Percentiles rank a stretch among this genome's conserved stretches.
phyloP scores from a whole-genome alignment of 345 rosid genomes.

The Citrus glauca region DNA sequence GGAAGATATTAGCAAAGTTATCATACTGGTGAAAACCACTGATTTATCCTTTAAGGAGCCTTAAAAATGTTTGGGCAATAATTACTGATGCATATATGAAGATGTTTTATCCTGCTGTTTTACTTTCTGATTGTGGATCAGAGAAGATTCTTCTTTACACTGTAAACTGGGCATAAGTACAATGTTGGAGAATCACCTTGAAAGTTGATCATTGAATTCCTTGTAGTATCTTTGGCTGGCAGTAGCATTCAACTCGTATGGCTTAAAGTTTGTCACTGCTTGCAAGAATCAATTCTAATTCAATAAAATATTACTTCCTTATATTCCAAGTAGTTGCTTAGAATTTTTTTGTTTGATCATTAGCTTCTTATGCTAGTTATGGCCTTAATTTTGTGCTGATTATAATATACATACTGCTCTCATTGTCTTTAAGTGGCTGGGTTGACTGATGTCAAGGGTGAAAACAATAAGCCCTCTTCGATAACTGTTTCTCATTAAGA shows the following conservation, averaged over 20 bases:
- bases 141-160: not conserved
- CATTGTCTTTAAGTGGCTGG: not conserved
- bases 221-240: not conserved
- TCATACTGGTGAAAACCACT: not conserved
- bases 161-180: not conserved
- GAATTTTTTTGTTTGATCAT: not conserved
- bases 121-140: not conserved
- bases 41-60: not conserved
- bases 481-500: not conserved
- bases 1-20: not conserved
- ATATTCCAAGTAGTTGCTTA: not conserved
- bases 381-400: not conserved
- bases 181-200: not conserved
- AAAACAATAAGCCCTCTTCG: not conserved
- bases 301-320: not conserved
- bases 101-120: not conserved
- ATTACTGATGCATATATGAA: not conserved
- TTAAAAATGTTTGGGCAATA: not conserved
- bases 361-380: not conserved
- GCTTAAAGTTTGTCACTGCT: not conserved
- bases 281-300: not conserved
- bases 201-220: not conserved
- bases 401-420: not conserved
- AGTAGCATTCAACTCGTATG: not conserved
- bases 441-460: not conserved